phyloP scores from a whole-genome alignment of 768 basidiomycete genomes.

The Russula compacta region DNA sequence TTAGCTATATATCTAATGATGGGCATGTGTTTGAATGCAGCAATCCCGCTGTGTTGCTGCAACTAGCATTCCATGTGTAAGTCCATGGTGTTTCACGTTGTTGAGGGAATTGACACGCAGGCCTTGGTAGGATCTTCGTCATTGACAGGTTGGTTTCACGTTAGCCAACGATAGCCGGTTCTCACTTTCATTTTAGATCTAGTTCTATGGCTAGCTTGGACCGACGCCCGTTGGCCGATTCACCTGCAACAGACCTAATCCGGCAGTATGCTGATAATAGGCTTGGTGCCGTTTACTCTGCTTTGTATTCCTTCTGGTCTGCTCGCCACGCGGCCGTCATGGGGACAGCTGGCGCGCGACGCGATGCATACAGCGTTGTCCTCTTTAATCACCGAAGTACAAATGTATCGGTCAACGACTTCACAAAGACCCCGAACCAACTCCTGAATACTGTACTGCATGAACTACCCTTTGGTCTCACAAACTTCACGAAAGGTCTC shows the following conservation, averaged over 20 bases:
- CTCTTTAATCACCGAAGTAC: constrained; percentile 31
- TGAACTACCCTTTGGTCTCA: constrained; percentile 29
- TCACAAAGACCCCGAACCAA: constrained; percentile 35
- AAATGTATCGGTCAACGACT: constrained; percentile 36
- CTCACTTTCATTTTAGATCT: constrained; percentile 31
- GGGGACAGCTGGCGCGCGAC: constrained; percentile 24
- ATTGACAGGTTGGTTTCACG: constrained; percentile 34
- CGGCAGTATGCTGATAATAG: constrained; percentile 34
- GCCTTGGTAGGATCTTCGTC: constrained; percentile 38
- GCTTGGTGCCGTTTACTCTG: constrained; percentile 50
- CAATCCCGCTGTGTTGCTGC: constrained; percentile 42
- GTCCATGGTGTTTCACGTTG: constrained; percentile 19
- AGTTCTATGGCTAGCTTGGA: constrained; percentile 40
- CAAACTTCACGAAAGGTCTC: constrained; percentile 38
- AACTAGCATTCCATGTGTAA: constrained; percentile 53
- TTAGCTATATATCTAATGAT: constrained; percentile 45
- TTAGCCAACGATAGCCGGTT: neutral
- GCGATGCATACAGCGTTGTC: constrained; percentile 50
- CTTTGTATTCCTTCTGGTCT: constrained; percentile 47
- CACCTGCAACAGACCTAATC: constrained; percentile 36
- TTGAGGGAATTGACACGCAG: neutral
- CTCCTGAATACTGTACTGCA: constrained; percentile 34
- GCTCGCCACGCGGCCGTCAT: constrained; percentile 36
- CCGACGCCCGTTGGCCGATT: constrained; percentile 35
- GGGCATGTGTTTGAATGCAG: constrained; percentile 47